These are phyloP conservation scores for Scenedesmus sp. DNA, from an alignment of 163 green algal species.

Conservation along the genomic window DNA sequence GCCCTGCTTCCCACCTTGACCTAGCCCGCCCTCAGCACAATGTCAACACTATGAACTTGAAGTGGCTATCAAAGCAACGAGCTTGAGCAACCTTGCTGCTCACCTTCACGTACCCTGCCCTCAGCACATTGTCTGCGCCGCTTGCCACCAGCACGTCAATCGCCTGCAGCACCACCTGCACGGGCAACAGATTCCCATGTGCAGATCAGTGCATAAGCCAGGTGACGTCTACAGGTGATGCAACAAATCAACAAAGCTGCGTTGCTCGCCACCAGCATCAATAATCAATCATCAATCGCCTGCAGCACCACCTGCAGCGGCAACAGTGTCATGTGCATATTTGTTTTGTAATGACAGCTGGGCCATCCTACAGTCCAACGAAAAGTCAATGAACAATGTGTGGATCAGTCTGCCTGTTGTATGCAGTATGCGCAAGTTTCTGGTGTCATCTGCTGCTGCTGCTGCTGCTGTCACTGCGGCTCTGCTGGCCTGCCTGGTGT, in stretches of 20 bases:
- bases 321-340: too few relatives aligned
- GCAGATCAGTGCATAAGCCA: not conserved
- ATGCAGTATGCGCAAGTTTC: not conserved
- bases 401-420: too few relatives aligned
- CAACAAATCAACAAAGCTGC: not conserved
- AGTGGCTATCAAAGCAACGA: too few relatives aligned
- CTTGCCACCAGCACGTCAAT: constrained; percentile 57
- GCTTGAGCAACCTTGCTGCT: not conserved
- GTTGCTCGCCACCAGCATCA: not conserved
- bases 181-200: not conserved
- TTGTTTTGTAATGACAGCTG: too few relatives aligned
- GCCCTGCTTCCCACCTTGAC: too few relatives aligned
- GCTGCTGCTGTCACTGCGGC: not conserved
- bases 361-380: too few relatives aligned
- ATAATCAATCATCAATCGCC: too few relatives aligned
- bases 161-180: constrained; percentile 57
- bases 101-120: constrained; percentile 55
- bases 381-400: too few relatives aligned
- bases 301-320: too few relatives aligned
- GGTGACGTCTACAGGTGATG: not conserved
- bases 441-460: not conserved
- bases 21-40: too few relatives aligned
- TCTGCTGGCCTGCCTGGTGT: not conserved
- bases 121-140: constrained; percentile 56
- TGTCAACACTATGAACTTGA: too few relatives aligned